A percentile compares a stretch with the other conserved stretches of the same genome.
These are phyloP conservation scores for Ustilago hordei DNA, from an alignment of 1,284 basidiomycete species.

Conservation along the genomic window DNA sequence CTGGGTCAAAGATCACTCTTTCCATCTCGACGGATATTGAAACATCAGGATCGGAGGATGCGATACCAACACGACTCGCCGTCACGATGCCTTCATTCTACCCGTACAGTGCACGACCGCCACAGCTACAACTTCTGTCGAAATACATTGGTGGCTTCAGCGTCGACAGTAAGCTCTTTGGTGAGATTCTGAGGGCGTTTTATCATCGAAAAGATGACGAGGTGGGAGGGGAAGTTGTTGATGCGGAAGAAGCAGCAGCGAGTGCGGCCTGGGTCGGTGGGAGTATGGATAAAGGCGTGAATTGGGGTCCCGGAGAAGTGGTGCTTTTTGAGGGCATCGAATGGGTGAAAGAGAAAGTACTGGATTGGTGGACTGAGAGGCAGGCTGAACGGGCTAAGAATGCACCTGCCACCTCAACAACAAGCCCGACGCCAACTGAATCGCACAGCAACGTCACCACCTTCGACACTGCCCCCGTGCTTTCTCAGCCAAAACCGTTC, in stretches of 20 bases:
- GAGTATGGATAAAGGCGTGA: slow-evolving; percentile 31
- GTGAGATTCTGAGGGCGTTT: slow-evolving; percentile 60
- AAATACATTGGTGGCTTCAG: slow-evolving; percentile 62
- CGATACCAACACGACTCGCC: slow-evolving; percentile 55
- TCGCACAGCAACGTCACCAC: slow-evolving; percentile 5
- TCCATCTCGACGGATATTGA: slow-evolving; percentile 48
- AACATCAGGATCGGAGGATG: neutral
- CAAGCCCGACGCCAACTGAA: neutral
- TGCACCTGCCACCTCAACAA: neutral
- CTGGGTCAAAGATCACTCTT: slow-evolving; percentile 40
- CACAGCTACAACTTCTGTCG: slow-evolving; percentile 64
- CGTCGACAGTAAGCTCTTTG: slow-evolving; percentile 63
- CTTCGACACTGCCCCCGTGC: neutral
- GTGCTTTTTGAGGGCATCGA: slow-evolving; percentile 69
- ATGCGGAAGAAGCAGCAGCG: slow-evolving; percentile 20
- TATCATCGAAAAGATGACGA: slow-evolving; percentile 40
- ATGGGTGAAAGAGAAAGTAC: slow-evolving; percentile 61
- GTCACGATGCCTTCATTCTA: slow-evolving; percentile 61
- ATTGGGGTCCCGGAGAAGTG: slow-evolving; percentile 58
- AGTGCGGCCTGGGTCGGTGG: slow-evolving; percentile 22
- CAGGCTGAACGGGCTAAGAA: slow-evolving; percentile 17
- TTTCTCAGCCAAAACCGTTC: slow-evolving; percentile 9
- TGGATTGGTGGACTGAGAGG: slow-evolving; percentile 53
- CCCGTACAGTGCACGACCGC: slow-evolving; percentile 50
- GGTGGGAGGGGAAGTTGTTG: neutral